Evolutionary conservation across 2,329 filamentous ascomycete genomes (phyloP), one percentile per base, ranked within the genome.

Genomic region (Penicillium aurantiogriseum): DNA sequence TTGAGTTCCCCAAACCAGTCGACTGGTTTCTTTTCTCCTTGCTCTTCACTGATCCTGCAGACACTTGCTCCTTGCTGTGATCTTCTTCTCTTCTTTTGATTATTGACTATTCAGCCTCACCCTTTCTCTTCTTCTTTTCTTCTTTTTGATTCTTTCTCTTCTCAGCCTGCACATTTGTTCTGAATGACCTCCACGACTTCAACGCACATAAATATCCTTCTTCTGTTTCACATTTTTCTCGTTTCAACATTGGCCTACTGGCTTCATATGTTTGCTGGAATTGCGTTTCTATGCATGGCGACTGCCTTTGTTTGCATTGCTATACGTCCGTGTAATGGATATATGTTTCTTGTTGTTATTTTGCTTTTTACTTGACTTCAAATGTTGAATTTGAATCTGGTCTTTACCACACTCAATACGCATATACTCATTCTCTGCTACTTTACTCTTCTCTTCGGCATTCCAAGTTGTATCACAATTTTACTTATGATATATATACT

Each of bases 251-350:
- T 31, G 39, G 38, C 27, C 29, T 13, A 5, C 29, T 21, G 49
- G 39, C 29, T 45, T 44, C 2, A 38, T 38, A 29, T 35, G 27
- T 51, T 49, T 23, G 23, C 45, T 43, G 31, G 33, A 9, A 56
- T 45, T 21, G 36, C 36, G 36, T 51, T 51, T 46, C 36, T 47
- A 48, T 53, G 54, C 54, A 56, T 56, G 48, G 54, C 35, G 54
- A 38, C 33, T 52, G 40, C 13, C 48, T 40, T 53, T 23, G 33
- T 56, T 53, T 53, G 42, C 33, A 38, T 29, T 44, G 36, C 33
- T 42, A 46, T 39, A 47, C 36, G 19, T 47, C 45, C 7, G 21
- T 58, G 54, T 57, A 46, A 36, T 56, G 58, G 54, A 51, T 55
- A 53, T 54, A 58, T 49, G 50, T 42, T 49, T 54, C 17, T 43